Evolutionary conservation across 2,329 filamentous ascomycete species (phyloP).

Genomic region (Coniochaeta prunicola): DNA sequence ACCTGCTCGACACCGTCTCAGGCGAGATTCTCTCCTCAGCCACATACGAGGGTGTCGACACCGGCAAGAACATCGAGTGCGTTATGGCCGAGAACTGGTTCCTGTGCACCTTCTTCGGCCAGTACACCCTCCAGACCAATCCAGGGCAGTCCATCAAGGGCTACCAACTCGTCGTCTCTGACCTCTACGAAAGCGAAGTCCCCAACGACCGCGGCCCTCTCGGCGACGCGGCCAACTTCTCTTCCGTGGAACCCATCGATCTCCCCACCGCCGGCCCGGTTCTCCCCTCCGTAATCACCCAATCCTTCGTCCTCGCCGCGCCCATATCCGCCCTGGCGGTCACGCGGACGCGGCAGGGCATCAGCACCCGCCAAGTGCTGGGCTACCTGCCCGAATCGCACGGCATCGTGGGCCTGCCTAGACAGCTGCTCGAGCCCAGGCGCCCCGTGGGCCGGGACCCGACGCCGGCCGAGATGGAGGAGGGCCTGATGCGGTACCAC

Average conservation of each 20-base stretch:
- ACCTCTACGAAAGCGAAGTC: conserved; percentile 81
- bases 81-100: conserved; percentile 94
- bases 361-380: conserved; percentile 75
- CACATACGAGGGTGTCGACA: conserved; percentile 67
- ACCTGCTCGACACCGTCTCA: conserved; percentile 79
- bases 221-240: conserved; percentile 63
- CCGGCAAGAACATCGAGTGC: conserved; percentile 64
- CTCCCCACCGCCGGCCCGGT: conserved; percentile 41
- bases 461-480: conserved; percentile 69
- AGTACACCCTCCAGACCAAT: conserved; percentile 50
- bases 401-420: conserved; percentile 72
- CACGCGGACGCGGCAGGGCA: conserved; percentile 86
- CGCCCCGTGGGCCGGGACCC: conserved; percentile 81
- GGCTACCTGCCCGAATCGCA: conserved; percentile 68
- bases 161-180: conserved; percentile 77
- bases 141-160: conserved; percentile 60
- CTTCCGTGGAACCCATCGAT: conserved; percentile 62
- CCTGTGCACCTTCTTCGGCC: conserved; percentile 69
- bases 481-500: conserved; percentile 71
- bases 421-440: conserved; percentile 73
- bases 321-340: conserved; percentile 75
- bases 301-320: conserved; percentile 73
- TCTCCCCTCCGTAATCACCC: conserved; percentile 69
- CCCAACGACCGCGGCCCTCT: conserved; percentile 81
- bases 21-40: conserved; percentile 70